Base-by-base conservation (phyloP, 495 filamentous ascomycete genomes). In the Tuber magnatum region DNA sequence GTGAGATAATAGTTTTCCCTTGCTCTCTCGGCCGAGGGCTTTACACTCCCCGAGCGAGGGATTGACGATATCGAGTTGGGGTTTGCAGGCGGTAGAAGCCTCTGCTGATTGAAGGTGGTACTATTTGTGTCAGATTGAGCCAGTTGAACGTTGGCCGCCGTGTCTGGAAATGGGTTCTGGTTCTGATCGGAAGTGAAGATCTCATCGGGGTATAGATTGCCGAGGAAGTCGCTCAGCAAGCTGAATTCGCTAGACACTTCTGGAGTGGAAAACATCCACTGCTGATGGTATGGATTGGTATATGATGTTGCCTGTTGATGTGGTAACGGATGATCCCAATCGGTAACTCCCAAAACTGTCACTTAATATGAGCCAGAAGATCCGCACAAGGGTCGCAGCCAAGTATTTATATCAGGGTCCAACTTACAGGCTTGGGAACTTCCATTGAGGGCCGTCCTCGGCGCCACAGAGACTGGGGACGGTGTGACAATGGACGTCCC, bases 231-330 rank as follows among this genome's bases (percentile, higher is more conserved):
- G 79, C 96, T 97, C 76, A 99, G 88, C 74, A 97, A 86, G 81
- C 97, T 97, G 83, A 97, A 97, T 84, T 99, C 95, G 83, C 93
- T 94, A 42, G 92, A 93, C 76, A 97, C 92, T 83, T 99, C 95
- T 74, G 93, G 93, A 40, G 93, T 91, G 83, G 92, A 93, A 85
- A 97, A 94, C 92, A 97, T 94, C 85, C 95, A 97, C 79, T 91
- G 94, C 73, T 93, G 92, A 85, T 97, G 92, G 81, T 94, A 93
- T 69, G 81, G 81, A 70, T 83, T 83, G 70, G 81, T 82, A 75
- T 82, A 83, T 70, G 70, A 77, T 38, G 81, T 75, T 61, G 74
- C 73, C 68, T 82, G 80, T 69, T 83, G 81, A 72, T 78, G 80
- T 38, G 76, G 79, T 35, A 20, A 28, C 72, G 80, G 76, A 72